These are phyloP conservation scores for Leishmania amazonensis DNA, from an alignment of 208 protist genomes.

Conservation along the genomic window DNA sequence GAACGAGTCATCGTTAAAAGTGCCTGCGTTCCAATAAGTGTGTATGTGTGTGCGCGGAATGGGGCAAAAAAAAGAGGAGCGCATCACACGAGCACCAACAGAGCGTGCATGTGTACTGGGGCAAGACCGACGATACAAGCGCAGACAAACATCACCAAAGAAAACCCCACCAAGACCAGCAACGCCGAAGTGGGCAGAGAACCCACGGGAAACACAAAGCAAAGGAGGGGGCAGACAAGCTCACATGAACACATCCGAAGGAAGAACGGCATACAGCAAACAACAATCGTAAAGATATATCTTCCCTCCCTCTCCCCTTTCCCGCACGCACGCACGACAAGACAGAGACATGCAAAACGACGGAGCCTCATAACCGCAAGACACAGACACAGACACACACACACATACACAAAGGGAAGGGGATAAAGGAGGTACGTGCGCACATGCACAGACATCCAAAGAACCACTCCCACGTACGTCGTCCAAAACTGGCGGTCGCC, in stretches of 20 bases:
- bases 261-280: no score
- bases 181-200: background rate
- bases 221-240: background rate
- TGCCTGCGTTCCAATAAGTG: background rate
- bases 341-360: background rate
- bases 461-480: background rate
- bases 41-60: background rate
- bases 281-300: no score
- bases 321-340: background rate
- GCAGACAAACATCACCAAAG: background rate
- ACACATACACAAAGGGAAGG: background rate
- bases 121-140: background rate
- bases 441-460: background rate
- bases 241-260: background rate
- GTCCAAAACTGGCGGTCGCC: background rate
- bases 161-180: background rate
- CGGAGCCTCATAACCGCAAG: background rate
- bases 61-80: background rate
- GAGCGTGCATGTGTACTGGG: background rate
- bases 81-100: background rate
- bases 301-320: background rate
- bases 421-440: background rate
- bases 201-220: background rate
- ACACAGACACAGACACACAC: background rate
- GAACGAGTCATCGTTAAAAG: background rate